Base-by-base conservation (phyloP, 2,329 filamentous ascomycete genomes). In the Fusarium sp. region DNA sequence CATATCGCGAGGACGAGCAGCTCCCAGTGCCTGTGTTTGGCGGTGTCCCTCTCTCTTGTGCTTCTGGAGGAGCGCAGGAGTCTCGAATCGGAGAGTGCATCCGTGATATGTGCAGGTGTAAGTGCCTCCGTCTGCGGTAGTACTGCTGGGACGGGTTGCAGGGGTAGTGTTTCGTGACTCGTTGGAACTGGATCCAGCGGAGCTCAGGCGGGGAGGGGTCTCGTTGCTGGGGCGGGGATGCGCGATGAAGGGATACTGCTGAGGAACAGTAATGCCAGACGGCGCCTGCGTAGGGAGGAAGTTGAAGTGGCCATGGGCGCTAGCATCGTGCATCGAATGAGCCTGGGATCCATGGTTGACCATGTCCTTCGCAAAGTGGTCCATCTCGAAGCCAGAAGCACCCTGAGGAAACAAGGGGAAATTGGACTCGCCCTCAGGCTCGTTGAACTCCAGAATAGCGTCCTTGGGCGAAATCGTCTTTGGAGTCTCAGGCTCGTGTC, bases 81-180 rank as follows among this genome's bases (percentile, higher is more conserved):
- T 94, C 75, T 97, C 94, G 79, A 99, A 99, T 62, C 96, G 93
- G 75, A 93, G 87, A 0, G 92, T 92, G 80, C 96, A 98, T 12
- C 95, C 94, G 78, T 97, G 95, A 78, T 98, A 98, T 1, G 95
- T 98, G 83, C 96, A 99, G 1, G 95, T 97, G 84, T 98, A 99
- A 0, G 95, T 98, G 14, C 96, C 96, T 22, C 92, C 89, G 74
- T 97, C 94, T 0, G 94, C 93, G 17, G 87, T 86, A 3, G 92
- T 91, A 44, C 91, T 87, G 2, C 85, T 81, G 0, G 94, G 94
- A 40, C 88, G 85, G 6, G 62, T 62, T 67, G 67, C 76, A 10
- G 83, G 80, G 11, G 80, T 83, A 31, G 73, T 77, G n/a, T 77
- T 68, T 62, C 78, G 51, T 29, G 82, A 75, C 74, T 81, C 33